Evolutionary conservation across 2,329 filamentous ascomycete genomes (phyloP).

Genomic region (Rhinocladiella mackenziei): DNA sequence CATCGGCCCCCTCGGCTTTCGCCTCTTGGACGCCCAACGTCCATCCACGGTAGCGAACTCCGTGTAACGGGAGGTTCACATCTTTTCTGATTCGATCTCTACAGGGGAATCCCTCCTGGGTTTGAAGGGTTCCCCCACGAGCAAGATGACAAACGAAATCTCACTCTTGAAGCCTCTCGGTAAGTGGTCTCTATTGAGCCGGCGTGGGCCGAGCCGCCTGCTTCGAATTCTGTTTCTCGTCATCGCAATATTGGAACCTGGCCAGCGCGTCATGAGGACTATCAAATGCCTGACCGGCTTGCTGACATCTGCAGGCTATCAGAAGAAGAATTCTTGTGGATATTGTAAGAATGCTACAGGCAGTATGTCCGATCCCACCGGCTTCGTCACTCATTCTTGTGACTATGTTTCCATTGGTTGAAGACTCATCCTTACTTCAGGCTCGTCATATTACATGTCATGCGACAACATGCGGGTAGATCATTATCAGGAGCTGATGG

Average conservation of each 20-base stretch:
- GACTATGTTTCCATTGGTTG: constrained; percentile 4
- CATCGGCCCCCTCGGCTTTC: no score
- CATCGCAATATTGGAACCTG: background rate
- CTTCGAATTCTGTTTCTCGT: no score
- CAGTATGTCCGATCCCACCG: constrained; percentile 40
- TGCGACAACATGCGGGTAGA: constrained; percentile 42
- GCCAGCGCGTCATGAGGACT: constrained; percentile 1
- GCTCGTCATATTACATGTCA: constrained; percentile 45
- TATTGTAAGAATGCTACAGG: constrained; percentile 47
- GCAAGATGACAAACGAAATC: constrained; percentile 39
- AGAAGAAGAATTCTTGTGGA: constrained; percentile 44
- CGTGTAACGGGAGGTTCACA: background rate
- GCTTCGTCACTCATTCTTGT: constrained; percentile 32
- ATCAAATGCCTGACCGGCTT: constrained; percentile 14
- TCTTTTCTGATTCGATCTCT: no score
- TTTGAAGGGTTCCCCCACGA: constrained; percentile 2
- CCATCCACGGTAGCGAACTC: background rate
- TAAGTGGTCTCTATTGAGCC: constrained; percentile 30
- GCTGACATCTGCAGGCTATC: constrained; percentile 39
- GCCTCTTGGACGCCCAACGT: no score
- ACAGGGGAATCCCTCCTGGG: no score
- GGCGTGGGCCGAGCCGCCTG: constrained; percentile 8
- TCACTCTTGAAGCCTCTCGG: constrained; percentile 45
- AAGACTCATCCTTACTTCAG: constrained; percentile 29
- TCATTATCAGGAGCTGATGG: constrained; percentile 47